A percentile compares a stretch with the other conserved stretches of the same genome.
Evolutionary conservation across 768 basidiomycete species (phyloP).

Genomic region (Phanerochaete carnosa): DNA sequence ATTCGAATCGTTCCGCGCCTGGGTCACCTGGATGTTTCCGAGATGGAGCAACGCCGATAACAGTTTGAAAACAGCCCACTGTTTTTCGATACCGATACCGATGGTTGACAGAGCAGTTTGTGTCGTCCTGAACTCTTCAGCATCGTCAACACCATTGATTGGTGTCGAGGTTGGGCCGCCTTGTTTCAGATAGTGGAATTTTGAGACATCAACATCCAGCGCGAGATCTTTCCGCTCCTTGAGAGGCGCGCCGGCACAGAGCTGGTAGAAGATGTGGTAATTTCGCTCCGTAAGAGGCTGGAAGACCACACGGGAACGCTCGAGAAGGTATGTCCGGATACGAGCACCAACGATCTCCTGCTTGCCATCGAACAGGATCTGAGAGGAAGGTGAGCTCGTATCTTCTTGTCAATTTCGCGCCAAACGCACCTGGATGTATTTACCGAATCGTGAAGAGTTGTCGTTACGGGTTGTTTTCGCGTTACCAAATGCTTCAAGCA

Average conservation of each 20-base stretch:
- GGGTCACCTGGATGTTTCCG: constrained; percentile 93
- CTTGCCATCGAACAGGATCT: constrained; percentile 95
- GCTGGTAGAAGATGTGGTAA: constrained; percentile 99
- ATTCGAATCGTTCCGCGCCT: constrained; percentile 74
- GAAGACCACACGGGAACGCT: constrained; percentile 96
- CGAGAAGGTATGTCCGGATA: constrained; percentile 97
- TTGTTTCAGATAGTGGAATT: constrained; percentile 91
- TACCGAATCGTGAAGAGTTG: constrained; percentile 98
- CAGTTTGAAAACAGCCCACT: constrained; percentile 96
- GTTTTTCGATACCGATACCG: constrained; percentile 95
- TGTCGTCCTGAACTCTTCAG: constrained; percentile 90
- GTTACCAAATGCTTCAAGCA: constrained; percentile 98
- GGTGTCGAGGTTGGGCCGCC: constrained; percentile 86
- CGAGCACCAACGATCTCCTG: constrained; percentile 98
- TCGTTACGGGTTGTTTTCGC: constrained; percentile 99
- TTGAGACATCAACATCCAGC: constrained; percentile 77
- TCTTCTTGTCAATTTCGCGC: background rate
- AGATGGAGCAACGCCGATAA: constrained; percentile 92
- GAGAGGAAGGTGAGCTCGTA: constrained; percentile 8
- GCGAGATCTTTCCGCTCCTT: constrained; percentile 96
- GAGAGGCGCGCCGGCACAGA: constrained; percentile 93
- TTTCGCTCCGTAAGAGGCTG: constrained; percentile 97
- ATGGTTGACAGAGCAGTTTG: constrained; percentile 96
- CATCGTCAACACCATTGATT: constrained; percentile 92
- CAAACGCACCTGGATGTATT: constrained; percentile 90